A percentile compares a stretch with the other conserved stretches of the same genome.
Evolutionary conservation across 2,329 filamentous ascomycete species (phyloP).

Genomic region (Colletotrichum echinochloae): DNA sequence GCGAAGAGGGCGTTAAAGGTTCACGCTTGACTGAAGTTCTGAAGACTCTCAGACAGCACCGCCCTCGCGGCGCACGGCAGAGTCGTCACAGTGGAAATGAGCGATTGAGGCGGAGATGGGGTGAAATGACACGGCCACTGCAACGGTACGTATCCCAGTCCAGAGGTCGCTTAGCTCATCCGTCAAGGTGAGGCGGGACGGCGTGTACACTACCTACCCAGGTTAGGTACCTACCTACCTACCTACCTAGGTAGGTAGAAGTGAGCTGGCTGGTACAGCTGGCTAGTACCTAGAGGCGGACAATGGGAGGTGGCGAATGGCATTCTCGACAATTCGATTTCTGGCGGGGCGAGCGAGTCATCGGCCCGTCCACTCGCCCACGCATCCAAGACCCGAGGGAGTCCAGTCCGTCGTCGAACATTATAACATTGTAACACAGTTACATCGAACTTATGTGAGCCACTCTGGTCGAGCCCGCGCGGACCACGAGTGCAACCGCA

Average conservation of each 20-base stretch:
- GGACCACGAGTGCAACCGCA: conserved; percentile 24
- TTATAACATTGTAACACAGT: too few species aligned
- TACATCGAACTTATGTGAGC: conserved; percentile 1
- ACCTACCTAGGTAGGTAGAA: too few species aligned
- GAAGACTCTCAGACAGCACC: conserved; percentile 14
- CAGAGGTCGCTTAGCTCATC: conserved; percentile 11
- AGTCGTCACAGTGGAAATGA: conserved; percentile 29
- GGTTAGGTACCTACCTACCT: too few species aligned
- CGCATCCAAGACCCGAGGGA: not conserved
- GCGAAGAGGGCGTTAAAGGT: not conserved
- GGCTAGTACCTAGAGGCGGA: too few species aligned
- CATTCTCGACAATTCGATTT: conserved; percentile 40
- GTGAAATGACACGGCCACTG: conserved; percentile 15
- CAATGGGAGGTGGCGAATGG: conserved; percentile 38
- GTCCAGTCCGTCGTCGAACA: conserved; percentile 29
- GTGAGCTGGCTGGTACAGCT: too few species aligned
- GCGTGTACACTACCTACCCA: too few species aligned
- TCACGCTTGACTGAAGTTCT: not conserved
- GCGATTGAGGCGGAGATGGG: conserved; percentile 28
- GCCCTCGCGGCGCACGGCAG: conserved; percentile 21
- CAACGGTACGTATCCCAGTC: conserved; percentile 14
- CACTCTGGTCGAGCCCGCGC: conserved; percentile 1
- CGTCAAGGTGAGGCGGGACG: conserved; percentile 1
- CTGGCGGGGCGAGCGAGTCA: conserved; percentile 28
- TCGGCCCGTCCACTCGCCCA: conserved; percentile 1